phyloP scores from a whole-genome alignment of 306 rosid genomes.

The Quercus robur region DNA sequence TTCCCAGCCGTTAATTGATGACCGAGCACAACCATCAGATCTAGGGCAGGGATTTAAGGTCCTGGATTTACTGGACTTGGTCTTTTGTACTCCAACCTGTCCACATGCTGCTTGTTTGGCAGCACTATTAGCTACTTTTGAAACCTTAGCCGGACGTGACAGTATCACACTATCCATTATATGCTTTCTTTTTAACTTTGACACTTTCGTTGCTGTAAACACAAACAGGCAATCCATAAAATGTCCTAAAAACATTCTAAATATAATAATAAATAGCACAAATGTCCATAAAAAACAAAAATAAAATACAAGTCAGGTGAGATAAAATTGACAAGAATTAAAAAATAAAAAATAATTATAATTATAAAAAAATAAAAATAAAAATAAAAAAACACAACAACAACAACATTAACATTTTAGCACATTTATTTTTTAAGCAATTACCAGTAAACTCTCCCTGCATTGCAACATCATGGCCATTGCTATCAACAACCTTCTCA shows the following conservation, averaged over 20 bases:
- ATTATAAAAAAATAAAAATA: background rate
- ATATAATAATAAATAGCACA: background rate
- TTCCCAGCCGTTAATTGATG: conserved; percentile 88
- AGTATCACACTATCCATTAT: conserved; percentile 30
- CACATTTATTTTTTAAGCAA: conserved; percentile 27
- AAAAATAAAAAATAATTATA: background rate
- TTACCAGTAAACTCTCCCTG: conserved; percentile 31
- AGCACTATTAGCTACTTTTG: conserved; percentile 44
- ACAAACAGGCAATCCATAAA: conserved; percentile 15
- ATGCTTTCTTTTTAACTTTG: conserved; percentile 64
- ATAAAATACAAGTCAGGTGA: background rate
- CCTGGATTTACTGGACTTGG: conserved; percentile 47
- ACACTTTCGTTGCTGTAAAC: conserved; percentile 49
- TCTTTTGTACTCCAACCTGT: conserved; percentile 35
- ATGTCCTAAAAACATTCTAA: conserved; percentile 4
- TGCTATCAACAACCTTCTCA: conserved; percentile 34
- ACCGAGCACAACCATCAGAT: conserved; percentile 86
- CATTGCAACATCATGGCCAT: conserved; percentile 25
- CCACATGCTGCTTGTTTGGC: conserved; percentile 41
- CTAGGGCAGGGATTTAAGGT: conserved; percentile 51
- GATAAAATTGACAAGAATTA: background rate
- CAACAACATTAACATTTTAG: conserved; percentile 22
- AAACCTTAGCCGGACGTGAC: conserved; percentile 45
- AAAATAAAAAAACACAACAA: no score
- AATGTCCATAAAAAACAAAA: no score